Conservation (phyloP, 192 early-diverging fungal species). For the Coemansia pectinata region DNA sequence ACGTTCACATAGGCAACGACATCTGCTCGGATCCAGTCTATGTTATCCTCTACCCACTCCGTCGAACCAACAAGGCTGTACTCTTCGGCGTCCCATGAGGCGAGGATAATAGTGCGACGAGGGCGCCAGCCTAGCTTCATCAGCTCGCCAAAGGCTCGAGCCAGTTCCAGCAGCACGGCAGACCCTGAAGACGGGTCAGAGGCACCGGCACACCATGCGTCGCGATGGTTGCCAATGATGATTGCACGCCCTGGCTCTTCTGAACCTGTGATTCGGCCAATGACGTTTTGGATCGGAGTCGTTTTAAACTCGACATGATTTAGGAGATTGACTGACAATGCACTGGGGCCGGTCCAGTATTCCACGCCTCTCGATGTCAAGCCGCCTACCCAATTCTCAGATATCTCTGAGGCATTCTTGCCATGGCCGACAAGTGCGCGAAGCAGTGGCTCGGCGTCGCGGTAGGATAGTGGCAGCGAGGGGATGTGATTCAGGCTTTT, state of each 20-base stretch:
- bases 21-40: constrained; percentile 55
- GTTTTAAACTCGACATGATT: constrained; percentile 56
- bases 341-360: constrained; percentile 61
- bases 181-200: constrained; percentile 63
- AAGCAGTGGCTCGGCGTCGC: constrained; percentile 61
- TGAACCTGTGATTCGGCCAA: constrained; percentile 58
- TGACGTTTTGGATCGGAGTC: constrained; percentile 62
- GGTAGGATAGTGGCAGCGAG: constrained; percentile 64
- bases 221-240: constrained; percentile 66
- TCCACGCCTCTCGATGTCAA: constrained; percentile 40
- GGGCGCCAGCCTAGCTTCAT: constrained; percentile 62
- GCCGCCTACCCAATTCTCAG: constrained; percentile 56
- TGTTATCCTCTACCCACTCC: constrained; percentile 65
- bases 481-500: constrained; percentile 59
- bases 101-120: constrained; percentile 60
- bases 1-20: constrained; percentile 63
- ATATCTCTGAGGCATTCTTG: constrained; percentile 25
- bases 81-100: constrained; percentile 70
- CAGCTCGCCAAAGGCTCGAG: constrained; percentile 55
- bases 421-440: constrained; percentile 56
- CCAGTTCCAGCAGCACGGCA: constrained; percentile 61
- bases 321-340: constrained; percentile 51
- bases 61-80: constrained; percentile 65
- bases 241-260: constrained; percentile 55
- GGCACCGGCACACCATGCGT: constrained; percentile 68